Base-by-base conservation (phyloP, 2,329 filamentous ascomycete species). In the Calycina marina region DNA sequence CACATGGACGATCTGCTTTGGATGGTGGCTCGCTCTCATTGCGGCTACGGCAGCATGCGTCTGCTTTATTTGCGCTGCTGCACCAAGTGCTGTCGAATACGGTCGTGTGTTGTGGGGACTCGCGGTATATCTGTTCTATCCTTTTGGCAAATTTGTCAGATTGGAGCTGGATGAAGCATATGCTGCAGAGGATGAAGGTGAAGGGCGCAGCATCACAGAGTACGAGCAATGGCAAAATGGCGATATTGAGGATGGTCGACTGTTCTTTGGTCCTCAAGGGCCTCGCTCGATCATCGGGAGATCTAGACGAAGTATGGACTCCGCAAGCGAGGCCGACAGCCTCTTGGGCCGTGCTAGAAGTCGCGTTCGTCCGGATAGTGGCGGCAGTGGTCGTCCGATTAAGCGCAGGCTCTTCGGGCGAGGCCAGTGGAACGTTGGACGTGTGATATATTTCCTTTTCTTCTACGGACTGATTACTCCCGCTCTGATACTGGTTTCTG, bases 191-290 rank as follows among this genome's bases (percentile, higher is more conserved):
- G 90, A 98, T 49, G 75, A 90, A 50, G 86, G 88, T 25, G 90
- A 98, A 57, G 90, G 90, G 13, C 75, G 90, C 50, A 96, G 86
- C 59, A 94, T 98, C 50, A 92, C 83, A 48, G 90, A 98, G 60
- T 98, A 98, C 53, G 90, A 98, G 56, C 85, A 93, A 58, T 98
- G 90, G 90, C 90, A 98, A 59, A 94, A 76, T 51, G 90, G 90
- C 31, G 90, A 98, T 50, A 69, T 98, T 18, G 90, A 98, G 56
- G 85, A 96, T 54, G 90, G 90, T 3, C 72, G 88, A 18, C 69
- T 98, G 2, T 96, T 98, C 62, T 98, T 98, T 54, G 92, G 90
- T 0, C 90, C 90, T 3, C 61, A 53, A 33, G 41, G 71, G 38
- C 76, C 68, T 45, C 72, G 81, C 32, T 92, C 85, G 5, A 74